Percentiles rank a stretch among this genome's conserved stretches.
Evolutionary conservation across 164 flowering plant species (phyloP).

Genomic region (Berberis vulgaris): DNA sequence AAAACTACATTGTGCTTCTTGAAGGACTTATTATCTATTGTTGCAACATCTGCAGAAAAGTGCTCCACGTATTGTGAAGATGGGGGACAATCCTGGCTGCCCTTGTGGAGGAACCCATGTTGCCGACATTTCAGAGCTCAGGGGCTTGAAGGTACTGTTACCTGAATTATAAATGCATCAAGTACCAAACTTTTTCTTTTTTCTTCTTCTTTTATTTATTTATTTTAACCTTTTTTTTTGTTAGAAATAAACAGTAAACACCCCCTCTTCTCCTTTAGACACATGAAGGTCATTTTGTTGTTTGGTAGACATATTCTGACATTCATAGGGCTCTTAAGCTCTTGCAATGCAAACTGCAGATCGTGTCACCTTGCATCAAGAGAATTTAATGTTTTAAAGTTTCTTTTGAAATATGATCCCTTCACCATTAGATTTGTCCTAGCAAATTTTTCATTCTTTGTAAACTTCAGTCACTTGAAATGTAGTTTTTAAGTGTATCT

Average conservation of each 20-base stretch:
- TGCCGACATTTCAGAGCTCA: constrained; percentile 60
- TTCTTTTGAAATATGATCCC: background rate
- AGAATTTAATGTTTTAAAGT: too few species aligned
- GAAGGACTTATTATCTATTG: background rate
- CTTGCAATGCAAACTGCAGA: background rate
- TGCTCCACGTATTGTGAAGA: constrained; percentile 58
- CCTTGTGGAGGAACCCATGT: constrained; percentile 98
- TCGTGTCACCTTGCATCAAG: background rate
- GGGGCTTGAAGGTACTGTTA: constrained; percentile 45
- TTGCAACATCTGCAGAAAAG: constrained; percentile 46
- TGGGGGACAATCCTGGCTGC: constrained; percentile 68
- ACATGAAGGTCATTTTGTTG: background rate
- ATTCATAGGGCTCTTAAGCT: background rate
- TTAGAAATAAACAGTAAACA: too few species aligned
- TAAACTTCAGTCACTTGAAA: too few species aligned
- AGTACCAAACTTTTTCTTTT: background rate
- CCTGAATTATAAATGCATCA: background rate
- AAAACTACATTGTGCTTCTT: too few species aligned
- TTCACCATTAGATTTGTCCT: too few species aligned
- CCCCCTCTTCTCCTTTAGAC: too few species aligned
- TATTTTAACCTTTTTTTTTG: background rate
- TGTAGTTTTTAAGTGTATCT: too few species aligned
- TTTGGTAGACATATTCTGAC: background rate
- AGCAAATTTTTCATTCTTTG: too few species aligned
- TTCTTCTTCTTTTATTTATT: background rate